Percentiles rank a stretch among this genome's conserved stretches.
These are phyloP conservation scores for Trifolium repens DNA, from an alignment of 306 rosid genomes.

Conservation along the genomic window DNA sequence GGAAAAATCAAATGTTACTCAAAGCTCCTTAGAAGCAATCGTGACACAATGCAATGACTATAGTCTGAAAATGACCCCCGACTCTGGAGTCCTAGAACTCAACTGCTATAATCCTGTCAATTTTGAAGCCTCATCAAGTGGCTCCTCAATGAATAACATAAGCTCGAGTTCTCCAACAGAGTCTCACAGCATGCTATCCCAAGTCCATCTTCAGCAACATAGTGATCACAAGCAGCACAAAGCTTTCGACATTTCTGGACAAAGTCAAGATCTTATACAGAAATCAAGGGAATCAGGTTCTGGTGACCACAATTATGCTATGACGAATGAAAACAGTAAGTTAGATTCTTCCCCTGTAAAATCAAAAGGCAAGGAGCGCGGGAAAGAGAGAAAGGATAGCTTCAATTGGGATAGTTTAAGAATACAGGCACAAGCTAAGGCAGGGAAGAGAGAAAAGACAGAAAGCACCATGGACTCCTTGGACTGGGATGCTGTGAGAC, in stretches of 20 bases:
- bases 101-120: conserved; percentile 53
- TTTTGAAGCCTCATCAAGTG: conserved; percentile 51
- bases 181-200: conserved; percentile 47
- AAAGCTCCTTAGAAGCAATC: conserved; percentile 51
- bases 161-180: conserved; percentile 56
- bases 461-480: conserved; percentile 79
- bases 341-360: conserved; percentile 52
- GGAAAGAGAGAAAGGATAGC: conserved; percentile 56
- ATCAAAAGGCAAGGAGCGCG: conserved; percentile 50
- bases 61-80: conserved; percentile 44
- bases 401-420: conserved; percentile 82
- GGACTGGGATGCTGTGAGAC: conserved; percentile 98
- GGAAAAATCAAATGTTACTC: conserved; percentile 48
- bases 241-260: conserved; percentile 40
- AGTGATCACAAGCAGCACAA: conserved; percentile 38
- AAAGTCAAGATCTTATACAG: conserved; percentile 45
- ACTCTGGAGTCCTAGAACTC: conserved; percentile 50
- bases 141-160: conserved; percentile 47
- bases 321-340: conserved; percentile 51
- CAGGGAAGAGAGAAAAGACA: conserved; percentile 65
- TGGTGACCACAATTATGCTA: conserved; percentile 45
- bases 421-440: conserved; percentile 59
- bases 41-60: conserved; percentile 41
- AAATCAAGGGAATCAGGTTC: conserved; percentile 47
- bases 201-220: conserved; percentile 39